These are phyloP conservation scores for Nasturtium officinale DNA, from an alignment of 345 rosid genomes.

Conservation along the genomic window DNA sequence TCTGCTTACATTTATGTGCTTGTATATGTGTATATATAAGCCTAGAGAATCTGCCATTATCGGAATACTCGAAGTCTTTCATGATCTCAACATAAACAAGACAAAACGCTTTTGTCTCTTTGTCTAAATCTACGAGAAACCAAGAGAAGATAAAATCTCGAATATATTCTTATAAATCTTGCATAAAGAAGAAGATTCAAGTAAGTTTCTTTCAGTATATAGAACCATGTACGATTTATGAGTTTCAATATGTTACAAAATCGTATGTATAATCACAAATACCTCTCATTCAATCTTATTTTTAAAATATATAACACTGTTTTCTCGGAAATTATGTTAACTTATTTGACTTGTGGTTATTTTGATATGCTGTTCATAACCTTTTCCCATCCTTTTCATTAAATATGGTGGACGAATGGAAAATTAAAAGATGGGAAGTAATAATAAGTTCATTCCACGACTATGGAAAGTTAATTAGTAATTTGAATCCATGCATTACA, in stretches of 20 bases:
- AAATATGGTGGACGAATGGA: neutral
- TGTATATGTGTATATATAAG: constrained; percentile 36
- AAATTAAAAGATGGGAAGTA: neutral
- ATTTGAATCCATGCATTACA: constrained; percentile 28
- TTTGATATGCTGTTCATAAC: neutral
- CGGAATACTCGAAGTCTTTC: constrained; percentile 29
- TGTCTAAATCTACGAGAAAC: constrained; percentile 26
- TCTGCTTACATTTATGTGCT: constrained; percentile 36
- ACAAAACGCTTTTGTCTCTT: constrained; percentile 41
- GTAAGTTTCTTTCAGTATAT: constrained; percentile 32
- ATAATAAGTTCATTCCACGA: constrained; percentile 23
- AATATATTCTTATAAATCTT: constrained; percentile 11
- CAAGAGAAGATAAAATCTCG: neutral
- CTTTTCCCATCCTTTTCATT: neutral
- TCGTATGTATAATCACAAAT: neutral
- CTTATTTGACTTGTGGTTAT: neutral
- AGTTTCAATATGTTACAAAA: neutral
- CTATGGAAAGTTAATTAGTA: constrained; percentile 25
- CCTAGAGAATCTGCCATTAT: constrained; percentile 38
- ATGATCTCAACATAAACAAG: constrained; percentile 32
- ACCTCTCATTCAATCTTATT: no score
- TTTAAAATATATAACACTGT: no score
- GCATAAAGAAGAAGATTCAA: constrained; percentile 35
- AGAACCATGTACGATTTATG: neutral
- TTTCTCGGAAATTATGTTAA: constrained; percentile 16